phyloP scores from a whole-genome alignment of 2,329 filamentous ascomycete genomes.

The Cordyceps cicadae region DNA sequence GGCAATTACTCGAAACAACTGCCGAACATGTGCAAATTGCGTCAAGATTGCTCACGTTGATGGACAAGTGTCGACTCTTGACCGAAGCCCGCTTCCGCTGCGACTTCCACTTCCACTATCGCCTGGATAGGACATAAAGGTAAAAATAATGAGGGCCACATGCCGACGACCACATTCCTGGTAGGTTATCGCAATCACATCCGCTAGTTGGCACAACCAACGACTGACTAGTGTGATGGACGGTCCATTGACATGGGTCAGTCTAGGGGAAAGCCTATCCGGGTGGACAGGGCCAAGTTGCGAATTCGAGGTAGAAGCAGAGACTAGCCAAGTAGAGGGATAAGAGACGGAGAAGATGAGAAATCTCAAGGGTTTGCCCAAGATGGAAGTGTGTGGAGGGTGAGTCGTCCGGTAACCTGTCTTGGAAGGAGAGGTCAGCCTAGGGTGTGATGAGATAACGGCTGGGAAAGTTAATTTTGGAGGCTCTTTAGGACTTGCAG shows the following conservation, averaged over 20 bases:
- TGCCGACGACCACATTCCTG: background rate
- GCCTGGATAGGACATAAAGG: no score
- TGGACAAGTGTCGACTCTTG: background rate
- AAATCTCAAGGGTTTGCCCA: background rate
- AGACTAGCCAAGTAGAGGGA: background rate
- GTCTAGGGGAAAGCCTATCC: background rate
- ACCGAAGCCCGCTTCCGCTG: background rate
- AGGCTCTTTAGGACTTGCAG: background rate
- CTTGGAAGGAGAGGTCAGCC: background rate
- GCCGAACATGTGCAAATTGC: background rate
- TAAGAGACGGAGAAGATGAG: background rate
- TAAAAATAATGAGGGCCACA: background rate
- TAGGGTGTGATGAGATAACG: background rate
- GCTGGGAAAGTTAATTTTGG: background rate
- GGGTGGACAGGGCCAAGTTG: background rate
- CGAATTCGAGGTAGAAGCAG: background rate
- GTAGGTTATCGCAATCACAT: background rate
- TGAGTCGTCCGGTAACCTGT: background rate
- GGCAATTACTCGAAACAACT: no score
- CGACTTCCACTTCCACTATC: background rate
- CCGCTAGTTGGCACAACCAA: background rate
- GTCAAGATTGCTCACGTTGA: background rate
- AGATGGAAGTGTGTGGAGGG: background rate
- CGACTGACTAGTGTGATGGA: background rate
- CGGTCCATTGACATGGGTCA: background rate